Evolutionary conservation across 1,284 basidiomycete species (phyloP), one percentile per base, ranked within the genome.

Genomic region (Leccinum pachyderme): DNA sequence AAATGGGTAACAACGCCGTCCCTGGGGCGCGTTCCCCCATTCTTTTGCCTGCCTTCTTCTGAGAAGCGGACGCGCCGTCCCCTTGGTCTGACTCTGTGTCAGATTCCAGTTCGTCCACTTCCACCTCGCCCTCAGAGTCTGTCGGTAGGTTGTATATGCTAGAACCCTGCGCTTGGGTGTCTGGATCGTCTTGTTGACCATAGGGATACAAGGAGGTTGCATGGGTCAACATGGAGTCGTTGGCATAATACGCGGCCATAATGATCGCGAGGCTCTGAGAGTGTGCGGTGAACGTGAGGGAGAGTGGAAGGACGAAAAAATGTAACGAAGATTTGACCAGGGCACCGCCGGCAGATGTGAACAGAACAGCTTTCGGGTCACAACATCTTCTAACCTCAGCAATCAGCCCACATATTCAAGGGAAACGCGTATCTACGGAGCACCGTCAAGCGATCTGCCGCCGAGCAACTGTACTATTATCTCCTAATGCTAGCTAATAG

Each of bases 41-140:
- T 68, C 69, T 63, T 70, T 73, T 64, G 62, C 72, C 67, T 7
- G 54, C 55, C 24, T 60, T 65, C 57, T 74, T 73, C 50, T 72
- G 64, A 29, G 64, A 56, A 53, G 68, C 60, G 57, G 72, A 63
- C 63, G 71, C 76, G 54, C 81, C 77, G 35, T 72, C 61, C 6
- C 64, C 69, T 47, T 72, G 72, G 22, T 72, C 66, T 11, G 74
- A 72, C 11, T 53, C 71, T 4, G 78, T 73, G 63, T 86, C 87
- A 13, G 86, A 87, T 64, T 82, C 83, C 22, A 89, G 81, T 66
- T 89, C 82, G 74, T 82, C 81, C 54, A 80, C 71, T 58, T 82
- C 81, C 45, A 78, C 80, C 25, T 81, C 79, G 47, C 74, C 76
- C 47, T 72, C 60, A 60, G 71, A 73, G 62, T 70, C 68, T 15